Base-by-base conservation (phyloP, 2,329 filamentous ascomycete species). In the Leptographium galeiforme region DNA sequence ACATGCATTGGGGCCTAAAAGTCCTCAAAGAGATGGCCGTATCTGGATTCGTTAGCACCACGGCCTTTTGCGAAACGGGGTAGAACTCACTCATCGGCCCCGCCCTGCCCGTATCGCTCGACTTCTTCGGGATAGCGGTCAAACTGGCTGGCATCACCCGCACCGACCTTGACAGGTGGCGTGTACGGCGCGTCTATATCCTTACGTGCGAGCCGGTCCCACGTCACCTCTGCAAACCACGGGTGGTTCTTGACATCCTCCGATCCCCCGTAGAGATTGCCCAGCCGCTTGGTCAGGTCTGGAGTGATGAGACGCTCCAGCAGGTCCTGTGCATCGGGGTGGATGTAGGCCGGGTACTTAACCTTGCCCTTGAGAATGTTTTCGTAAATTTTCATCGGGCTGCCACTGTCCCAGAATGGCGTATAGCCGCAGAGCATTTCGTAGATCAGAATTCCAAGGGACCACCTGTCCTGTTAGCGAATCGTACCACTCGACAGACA, bases 401-500 rank as follows among this genome's bases (percentile, higher is more conserved):
- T 95, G 53, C 91, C 93, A 62, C 87, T 88, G 68, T 98, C 93
- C 91, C 93, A 98, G 74, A 98, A 98, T 6, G 93, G 93, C 6
- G 93, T 98, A 70, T 96, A 98, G 33, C 93, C 93, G 66, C 93
- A 97, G 40, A 98, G 80, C 93, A 98, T 98, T 76, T 98, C 93
- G 68, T 96, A 98, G 68, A 98, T 97, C 61, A 98, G 74, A 66
- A 98, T 97, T 47, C 93, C 93, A 55, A 98, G 77, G 52, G 91
- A 97, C 93, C 93, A 98, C 90, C 90, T 96, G 60, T 14, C 53
- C 12, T 41, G 18, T 53, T 33, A 44, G 19, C 12, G 6, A 25
- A 30, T 30, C 10, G 11, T 25, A 13, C 19, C 2, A 10, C 5
- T 19, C 6, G 6, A 6, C 2, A 2, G 41, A 25, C 25, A 11